Evolutionary conservation across 371 early-diverging fungal genomes (phyloP), one percentile per base, ranked within the genome.

Genomic region (Lichtheimia ramosa): DNA sequence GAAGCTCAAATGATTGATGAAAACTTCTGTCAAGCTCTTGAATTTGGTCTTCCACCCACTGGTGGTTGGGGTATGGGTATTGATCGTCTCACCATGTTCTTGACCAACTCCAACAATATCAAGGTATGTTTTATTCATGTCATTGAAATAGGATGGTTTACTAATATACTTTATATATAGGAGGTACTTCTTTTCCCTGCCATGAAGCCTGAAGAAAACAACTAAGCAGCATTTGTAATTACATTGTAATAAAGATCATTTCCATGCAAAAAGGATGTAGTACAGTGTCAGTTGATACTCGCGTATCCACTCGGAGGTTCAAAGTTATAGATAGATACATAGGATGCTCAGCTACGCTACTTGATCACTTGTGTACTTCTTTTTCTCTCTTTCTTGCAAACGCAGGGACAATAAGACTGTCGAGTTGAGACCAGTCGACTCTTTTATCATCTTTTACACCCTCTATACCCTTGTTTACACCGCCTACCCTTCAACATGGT

Each of bases 1-100:
- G 99, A 99, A 80, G 99, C 99, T 16, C 99, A 99, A 86, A 71
- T 95, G 68, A 89, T 98, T 58, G 99, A 99, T 72, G 99, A 99
- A 81, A 93, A 87, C 75, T 99, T 99, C 81, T 96, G 97, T 83
- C 91, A 90, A 61, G 89, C 98, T 16, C 86, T 99, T 42, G 99
- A 99, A 83, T 99, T 95, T 73, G 99, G 99, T 56, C 83, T 99
- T 64, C 99, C 99, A 41, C 99, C 99, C 46, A 99, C 99, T 20
- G 93, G 91, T 73, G 97, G 97, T 61, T 96, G 94, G 93, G 99
- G 99, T 66, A 86, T 99, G 85, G 99, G 99, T 67, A 90, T 99
- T 60, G 99, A 99, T 81, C 93, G 99, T 66, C 81, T 99, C 50
- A 85, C 95, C 73, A 98, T 99, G 99, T 98, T 98, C 92, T 80